phyloP scores from a whole-genome alignment of 2,329 filamentous ascomycete genomes.

The Macrophomina pseudophaseolina region DNA sequence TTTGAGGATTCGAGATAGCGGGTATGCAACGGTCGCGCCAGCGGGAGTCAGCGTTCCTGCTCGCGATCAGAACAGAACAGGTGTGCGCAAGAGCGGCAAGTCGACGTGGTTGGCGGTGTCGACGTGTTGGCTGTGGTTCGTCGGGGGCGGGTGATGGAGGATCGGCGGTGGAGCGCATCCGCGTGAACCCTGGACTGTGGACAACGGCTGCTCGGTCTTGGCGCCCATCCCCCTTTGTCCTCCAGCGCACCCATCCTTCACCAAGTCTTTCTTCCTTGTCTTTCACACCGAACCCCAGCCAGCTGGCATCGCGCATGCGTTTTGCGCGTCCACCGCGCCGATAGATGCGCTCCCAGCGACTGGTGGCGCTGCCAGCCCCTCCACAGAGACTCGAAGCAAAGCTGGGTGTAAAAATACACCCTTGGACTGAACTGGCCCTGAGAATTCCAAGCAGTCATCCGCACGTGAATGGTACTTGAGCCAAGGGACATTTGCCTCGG shows the following conservation, averaged over 20 bases:
- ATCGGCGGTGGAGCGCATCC: conserved; percentile 23
- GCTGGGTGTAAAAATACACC: too few species aligned
- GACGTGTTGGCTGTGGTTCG: conserved; percentile 17
- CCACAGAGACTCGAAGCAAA: too few species aligned
- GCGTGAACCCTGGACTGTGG: conserved; percentile 13
- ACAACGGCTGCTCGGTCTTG: conserved; percentile 12
- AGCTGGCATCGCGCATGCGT: too few species aligned
- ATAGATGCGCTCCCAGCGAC: too few species aligned
- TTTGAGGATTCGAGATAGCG: not conserved
- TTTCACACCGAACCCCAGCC: not conserved
- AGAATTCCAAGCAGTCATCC: too few species aligned
- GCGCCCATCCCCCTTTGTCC: not conserved
- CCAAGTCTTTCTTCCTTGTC: too few species aligned
- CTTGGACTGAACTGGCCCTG: too few species aligned
- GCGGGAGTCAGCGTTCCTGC: not conserved
- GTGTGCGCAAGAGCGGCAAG: not conserved
- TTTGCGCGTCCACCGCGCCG: too few species aligned
- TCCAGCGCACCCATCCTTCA: too few species aligned
- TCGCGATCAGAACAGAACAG: conserved; percentile 13
- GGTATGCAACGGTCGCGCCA: not conserved
- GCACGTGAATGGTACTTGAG: too few species aligned
- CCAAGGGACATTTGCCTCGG: too few species aligned
- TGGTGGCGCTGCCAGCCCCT: too few species aligned
- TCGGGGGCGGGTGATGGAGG: conserved; percentile 8
- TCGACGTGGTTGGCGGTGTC: conserved; percentile 21